Percentiles rank a stretch among this genome's conserved stretches.
These are phyloP conservation scores for Phytophthora rubi DNA, from an alignment of 352 stramenopile genomes.

Conservation along the genomic window DNA sequence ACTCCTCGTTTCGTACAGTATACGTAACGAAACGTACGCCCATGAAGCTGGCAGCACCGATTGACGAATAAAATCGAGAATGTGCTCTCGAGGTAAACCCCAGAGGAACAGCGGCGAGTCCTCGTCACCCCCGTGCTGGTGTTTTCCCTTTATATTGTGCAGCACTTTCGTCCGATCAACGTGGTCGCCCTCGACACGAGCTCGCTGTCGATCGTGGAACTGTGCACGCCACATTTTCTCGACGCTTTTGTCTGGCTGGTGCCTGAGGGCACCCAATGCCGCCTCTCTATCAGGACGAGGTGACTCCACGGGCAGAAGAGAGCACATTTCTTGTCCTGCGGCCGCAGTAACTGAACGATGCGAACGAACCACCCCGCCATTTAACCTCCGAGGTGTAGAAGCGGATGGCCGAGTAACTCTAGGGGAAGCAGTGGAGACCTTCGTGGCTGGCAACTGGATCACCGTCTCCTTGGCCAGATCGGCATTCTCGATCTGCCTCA, in stretches of 20 bases:
- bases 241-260: slow-evolving; percentile 37
- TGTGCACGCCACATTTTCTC: slow-evolving; percentile 58
- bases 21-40: slow-evolving; percentile 37
- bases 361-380: slow-evolving; percentile 13
- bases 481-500: slow-evolving; percentile 71
- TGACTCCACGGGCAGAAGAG: slow-evolving; percentile 5
- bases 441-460: slow-evolving; percentile 55
- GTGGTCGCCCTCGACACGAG: slow-evolving; percentile 41
- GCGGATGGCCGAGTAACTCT: slow-evolving; percentile 2
- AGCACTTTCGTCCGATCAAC: slow-evolving; percentile 66
- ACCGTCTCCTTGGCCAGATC: slow-evolving; percentile 72
- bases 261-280: slow-evolving; percentile 1
- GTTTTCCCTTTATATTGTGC: slow-evolving; percentile 34
- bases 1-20: neutral
- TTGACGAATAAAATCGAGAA: slow-evolving; percentile 81
- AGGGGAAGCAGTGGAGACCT: neutral
- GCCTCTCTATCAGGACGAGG: slow-evolving; percentile 17
- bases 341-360: slow-evolving; percentile 16
- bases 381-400: slow-evolving; percentile 16
- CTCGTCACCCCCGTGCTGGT: slow-evolving; percentile 7
- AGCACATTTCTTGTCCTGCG: slow-evolving; percentile 30
- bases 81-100: slow-evolving; percentile 72
- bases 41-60: slow-evolving; percentile 73
- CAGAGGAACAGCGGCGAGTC: slow-evolving; percentile 57
- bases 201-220: slow-evolving; percentile 43